Evolutionary conservation across 176 grass and related monocot species (phyloP).

Genomic region (Alloteropsis semialata): DNA sequence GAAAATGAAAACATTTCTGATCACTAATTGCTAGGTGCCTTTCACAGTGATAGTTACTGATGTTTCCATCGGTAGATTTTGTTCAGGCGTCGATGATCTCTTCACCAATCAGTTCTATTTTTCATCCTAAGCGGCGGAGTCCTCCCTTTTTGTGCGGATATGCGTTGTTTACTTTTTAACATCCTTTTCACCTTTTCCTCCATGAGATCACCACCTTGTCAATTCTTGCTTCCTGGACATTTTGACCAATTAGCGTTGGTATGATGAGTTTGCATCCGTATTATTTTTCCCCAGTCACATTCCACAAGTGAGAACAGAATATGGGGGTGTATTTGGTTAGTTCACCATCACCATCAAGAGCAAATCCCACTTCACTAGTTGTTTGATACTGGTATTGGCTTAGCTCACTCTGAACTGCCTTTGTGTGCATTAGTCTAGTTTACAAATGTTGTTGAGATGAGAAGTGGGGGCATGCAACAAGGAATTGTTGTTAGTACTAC

Average conservation of each 20-base stretch:
- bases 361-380: neutral
- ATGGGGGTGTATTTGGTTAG: neutral
- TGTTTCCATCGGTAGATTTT: conserved; percentile 21
- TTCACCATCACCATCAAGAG: conserved; percentile 20
- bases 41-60: conserved; percentile 28
- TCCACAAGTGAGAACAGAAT: too few species aligned
- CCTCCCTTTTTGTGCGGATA: conserved; percentile 7
- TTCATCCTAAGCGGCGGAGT: too few species aligned
- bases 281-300: too few species aligned
- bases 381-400: neutral
- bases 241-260: neutral
- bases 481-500: neutral
- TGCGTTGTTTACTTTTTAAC: conserved; percentile 27
- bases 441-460: neutral
- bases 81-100: neutral
- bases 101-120: neutral
- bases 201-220: conserved; percentile 24
- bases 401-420: neutral
- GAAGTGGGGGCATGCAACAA: neutral
- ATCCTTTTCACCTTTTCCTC: conserved; percentile 31
- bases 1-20: conserved; percentile 24
- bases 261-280: neutral
- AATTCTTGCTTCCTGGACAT: neutral
- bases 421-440: too few species aligned
- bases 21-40: conserved; percentile 38